Conservation (phyloP, 1,139 yeast species). For the Kluyveromyces sp. region DNA sequence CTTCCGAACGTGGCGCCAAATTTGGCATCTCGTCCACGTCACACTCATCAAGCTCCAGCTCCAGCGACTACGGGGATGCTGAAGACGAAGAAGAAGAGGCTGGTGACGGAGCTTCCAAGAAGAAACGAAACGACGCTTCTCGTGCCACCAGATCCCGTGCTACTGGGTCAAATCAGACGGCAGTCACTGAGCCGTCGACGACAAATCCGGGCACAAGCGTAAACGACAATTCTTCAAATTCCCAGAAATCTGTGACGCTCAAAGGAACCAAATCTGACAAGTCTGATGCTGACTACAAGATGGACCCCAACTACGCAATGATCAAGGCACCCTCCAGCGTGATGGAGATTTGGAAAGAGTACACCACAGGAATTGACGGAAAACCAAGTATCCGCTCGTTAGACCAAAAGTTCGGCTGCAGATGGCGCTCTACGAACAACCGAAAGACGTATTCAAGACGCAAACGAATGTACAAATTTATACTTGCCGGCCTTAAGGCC, state of each 20-base stretch:
- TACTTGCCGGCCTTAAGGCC: conserved; percentile 31
- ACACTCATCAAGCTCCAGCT: conserved; percentile 2
- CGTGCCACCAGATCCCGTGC: too few relatives aligned
- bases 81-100: conserved; percentile 9
- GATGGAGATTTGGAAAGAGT: conserved; percentile 34
- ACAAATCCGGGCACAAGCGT: background rate
- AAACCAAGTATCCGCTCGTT: conserved; percentile 32
- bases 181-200: background rate
- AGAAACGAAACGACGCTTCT: background rate
- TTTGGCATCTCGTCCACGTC: conserved; percentile 5
- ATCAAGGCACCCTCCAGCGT: conserved; percentile 33
- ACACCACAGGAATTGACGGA: conserved; percentile 32
- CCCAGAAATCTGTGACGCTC: background rate
- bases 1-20: background rate
- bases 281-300: background rate
- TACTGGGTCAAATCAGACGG: too few relatives aligned
- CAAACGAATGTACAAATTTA: conserved; percentile 33
- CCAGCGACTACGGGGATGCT: background rate
- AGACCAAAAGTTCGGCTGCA: conserved; percentile 33
- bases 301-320: conserved; percentile 22
- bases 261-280: background rate
- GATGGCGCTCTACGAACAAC: conserved; percentile 32
- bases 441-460: conserved; percentile 33
- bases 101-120: conserved; percentile 7
- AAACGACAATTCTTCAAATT: too few relatives aligned